A percentile compares a stretch with the other conserved stretches of the same genome.
These are phyloP conservation scores for Sporothrix brunneoviolacea DNA, from an alignment of 2,329 filamentous ascomycete species.

Conservation along the genomic window DNA sequence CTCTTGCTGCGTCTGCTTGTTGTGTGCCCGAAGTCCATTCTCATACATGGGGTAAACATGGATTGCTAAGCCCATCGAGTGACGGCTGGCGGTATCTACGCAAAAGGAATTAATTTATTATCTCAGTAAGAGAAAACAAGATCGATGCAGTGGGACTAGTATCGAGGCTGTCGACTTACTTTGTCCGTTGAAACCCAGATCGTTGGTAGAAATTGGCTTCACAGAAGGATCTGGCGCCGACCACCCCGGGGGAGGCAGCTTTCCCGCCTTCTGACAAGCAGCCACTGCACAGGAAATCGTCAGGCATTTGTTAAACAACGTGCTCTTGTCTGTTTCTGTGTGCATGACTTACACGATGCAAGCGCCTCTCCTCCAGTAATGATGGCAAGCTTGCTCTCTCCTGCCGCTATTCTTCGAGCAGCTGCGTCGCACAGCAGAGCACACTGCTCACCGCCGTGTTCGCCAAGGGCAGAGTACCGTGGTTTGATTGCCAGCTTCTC, in stretches of 20 bases:
- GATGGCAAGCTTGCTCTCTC: constrained; percentile 11
- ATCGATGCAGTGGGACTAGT: too few species aligned
- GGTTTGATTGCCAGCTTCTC: background rate
- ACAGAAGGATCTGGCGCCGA: constrained; percentile 5
- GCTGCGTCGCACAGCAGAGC: constrained; percentile 11
- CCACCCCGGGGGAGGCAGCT: constrained; percentile 9
- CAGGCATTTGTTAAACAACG: too few species aligned
- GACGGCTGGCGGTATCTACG: constrained; percentile 8
- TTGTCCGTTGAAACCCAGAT: constrained; percentile 5
- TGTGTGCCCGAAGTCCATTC: constrained; percentile 12
- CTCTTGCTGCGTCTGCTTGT: constrained; percentile 8
- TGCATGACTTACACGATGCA: too few species aligned
- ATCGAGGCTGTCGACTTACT: too few species aligned
- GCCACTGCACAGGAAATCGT: too few species aligned
- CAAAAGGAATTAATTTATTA: background rate
- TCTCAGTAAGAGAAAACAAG: too few species aligned
- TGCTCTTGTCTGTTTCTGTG: too few species aligned
- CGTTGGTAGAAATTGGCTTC: constrained; percentile 1
- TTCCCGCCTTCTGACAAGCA: constrained; percentile 7
- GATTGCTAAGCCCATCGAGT: constrained; percentile 11
- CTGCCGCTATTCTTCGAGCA: constrained; percentile 2
- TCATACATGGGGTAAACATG: constrained; percentile 16
- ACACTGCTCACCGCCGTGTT: constrained; percentile 14
- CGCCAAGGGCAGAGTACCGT: background rate
- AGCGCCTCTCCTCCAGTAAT: constrained; percentile 14